Evolutionary conservation across 495 filamentous ascomycete species (phyloP).

Genomic region (Hypoxylon rickii): DNA sequence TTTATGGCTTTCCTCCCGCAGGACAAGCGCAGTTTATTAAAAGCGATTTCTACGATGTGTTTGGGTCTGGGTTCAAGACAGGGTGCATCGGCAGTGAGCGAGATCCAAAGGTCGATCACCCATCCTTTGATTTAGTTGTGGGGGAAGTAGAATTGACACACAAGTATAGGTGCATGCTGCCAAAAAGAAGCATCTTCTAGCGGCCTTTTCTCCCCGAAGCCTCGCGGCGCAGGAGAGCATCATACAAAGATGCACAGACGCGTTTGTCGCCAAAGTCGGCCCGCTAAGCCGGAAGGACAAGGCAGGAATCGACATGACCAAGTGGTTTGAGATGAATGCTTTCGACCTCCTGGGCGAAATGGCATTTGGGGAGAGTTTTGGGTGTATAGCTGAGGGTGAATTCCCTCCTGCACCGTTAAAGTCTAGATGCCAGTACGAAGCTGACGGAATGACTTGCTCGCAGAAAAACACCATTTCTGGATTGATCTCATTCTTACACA

Average conservation of each 20-base stretch:
- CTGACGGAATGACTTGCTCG: no score
- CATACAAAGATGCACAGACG: constrained; percentile 42
- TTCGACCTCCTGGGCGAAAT: constrained; percentile 45
- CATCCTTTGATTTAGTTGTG: constrained; percentile 2
- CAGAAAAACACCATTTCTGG: no score
- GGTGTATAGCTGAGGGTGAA: not conserved
- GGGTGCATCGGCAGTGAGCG: constrained; percentile 35
- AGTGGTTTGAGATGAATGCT: constrained; percentile 31
- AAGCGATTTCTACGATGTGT: constrained; percentile 33
- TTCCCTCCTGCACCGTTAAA: no score
- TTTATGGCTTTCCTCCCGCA: constrained; percentile 40
- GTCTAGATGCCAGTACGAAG: no score
- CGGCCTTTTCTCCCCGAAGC: constrained; percentile 39
- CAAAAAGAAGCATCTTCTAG: constrained; percentile 37
- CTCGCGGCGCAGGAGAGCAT: constrained; percentile 51
- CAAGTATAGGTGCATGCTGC: constrained; percentile 35
- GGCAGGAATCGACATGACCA: constrained; percentile 17
- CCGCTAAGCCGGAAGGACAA: not conserved
- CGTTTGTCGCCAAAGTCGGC: constrained; percentile 41
- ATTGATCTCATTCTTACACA: no score
- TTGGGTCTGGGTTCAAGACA: constrained; percentile 35
- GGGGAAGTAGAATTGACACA: not conserved
- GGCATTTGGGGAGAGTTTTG: constrained; percentile 41
- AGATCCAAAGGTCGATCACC: constrained; percentile 19
- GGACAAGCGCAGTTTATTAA: constrained; percentile 39